Evolutionary conservation across 176 grass and related monocot genomes (phyloP).

Genomic region (Luzula sylvatica): DNA sequence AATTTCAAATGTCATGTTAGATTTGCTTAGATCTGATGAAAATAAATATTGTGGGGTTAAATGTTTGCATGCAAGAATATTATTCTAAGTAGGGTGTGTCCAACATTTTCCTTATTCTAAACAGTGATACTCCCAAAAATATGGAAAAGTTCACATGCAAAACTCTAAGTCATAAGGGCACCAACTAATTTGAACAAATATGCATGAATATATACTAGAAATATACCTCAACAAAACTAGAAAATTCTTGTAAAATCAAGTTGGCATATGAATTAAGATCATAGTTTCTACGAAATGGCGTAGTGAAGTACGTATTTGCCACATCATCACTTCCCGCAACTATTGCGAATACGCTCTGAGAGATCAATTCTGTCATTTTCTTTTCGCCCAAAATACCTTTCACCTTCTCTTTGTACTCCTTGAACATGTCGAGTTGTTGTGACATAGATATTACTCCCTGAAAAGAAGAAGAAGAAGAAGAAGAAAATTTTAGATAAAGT

Average conservation of each 20-base stretch:
- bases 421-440: constrained; percentile 28
- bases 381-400: constrained; percentile 17
- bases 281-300: constrained; percentile 29
- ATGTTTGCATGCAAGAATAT: too few species aligned
- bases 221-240: constrained; percentile 36
- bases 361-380: constrained; percentile 6
- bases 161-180: neutral
- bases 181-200: neutral
- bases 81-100: neutral
- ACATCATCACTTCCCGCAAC: constrained; percentile 65
- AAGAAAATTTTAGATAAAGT: neutral
- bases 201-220: too few species aligned
- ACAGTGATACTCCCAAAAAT: too few species aligned
- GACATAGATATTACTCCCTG: constrained; percentile 43
- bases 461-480: neutral
- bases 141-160: too few species aligned
- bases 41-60: too few species aligned
- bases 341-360: constrained; percentile 11
- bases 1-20: neutral
- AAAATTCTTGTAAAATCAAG: constrained; percentile 30
- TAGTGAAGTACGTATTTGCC: constrained; percentile 62
- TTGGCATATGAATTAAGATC: constrained; percentile 38
- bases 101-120: neutral
- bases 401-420: constrained; percentile 25
- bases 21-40: neutral